Evolutionary conservation across 345 rosid species (phyloP).

Genomic region (Euphorbia peplus): DNA sequence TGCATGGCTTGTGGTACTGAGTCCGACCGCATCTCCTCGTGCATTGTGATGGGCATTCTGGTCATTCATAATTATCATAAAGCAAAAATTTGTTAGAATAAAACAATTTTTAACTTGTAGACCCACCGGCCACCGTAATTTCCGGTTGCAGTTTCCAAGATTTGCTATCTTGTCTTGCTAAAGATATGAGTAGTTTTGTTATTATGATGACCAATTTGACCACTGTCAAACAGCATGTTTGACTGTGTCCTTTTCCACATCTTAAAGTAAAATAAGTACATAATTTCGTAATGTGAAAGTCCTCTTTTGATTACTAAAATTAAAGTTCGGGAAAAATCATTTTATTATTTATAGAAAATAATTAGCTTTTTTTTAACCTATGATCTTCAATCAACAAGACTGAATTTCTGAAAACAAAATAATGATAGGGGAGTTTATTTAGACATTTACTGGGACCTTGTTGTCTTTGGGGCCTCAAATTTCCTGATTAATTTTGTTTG

Average conservation of each 20-base stretch:
- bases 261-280: too few species aligned
- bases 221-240: background rate
- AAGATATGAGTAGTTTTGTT: background rate
- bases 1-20: conserved; percentile 35
- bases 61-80: conserved; percentile 11
- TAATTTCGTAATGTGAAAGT: too few species aligned
- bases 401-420: too few species aligned
- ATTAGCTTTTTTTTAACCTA: too few species aligned
- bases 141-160: background rate
- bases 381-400: too few species aligned
- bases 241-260: background rate
- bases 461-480: too few species aligned
- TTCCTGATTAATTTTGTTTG: too few species aligned
- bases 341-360: too few species aligned
- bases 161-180: background rate
- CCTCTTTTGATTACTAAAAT: too few species aligned
- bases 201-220: background rate
- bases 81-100: background rate
- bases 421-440: too few species aligned
- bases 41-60: conserved; percentile 62
- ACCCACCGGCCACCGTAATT: background rate
- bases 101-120: background rate
- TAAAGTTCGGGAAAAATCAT: too few species aligned
- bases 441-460: too few species aligned
- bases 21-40: conserved; percentile 31